Percentiles rank a stretch among this genome's conserved stretches.
These are phyloP conservation scores for Diaporthe ampelina DNA, from an alignment of 2,329 filamentous ascomycete genomes.

Conservation along the genomic window DNA sequence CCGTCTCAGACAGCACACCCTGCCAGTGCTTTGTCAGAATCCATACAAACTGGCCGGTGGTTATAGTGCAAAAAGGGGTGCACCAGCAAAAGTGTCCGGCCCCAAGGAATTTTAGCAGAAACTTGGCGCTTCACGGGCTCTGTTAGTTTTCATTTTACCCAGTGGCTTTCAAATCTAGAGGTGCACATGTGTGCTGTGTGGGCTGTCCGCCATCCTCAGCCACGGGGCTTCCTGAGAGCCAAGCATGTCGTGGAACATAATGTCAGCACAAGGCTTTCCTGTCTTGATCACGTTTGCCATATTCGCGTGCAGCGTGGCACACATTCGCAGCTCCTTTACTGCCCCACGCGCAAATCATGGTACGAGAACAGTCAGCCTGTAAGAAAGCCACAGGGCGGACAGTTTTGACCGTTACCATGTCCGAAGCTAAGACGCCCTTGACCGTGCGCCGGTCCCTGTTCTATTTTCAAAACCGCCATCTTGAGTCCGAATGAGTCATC, in stretches of 20 bases:
- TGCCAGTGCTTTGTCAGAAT: conserved; percentile 32
- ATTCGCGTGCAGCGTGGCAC: background rate
- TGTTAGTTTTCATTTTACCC: background rate
- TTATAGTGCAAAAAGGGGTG: background rate
- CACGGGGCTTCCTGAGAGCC: background rate
- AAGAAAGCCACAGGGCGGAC: background rate
- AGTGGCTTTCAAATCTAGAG: conserved; percentile 30
- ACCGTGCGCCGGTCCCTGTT: background rate
- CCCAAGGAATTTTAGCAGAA: background rate
- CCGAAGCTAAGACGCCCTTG: background rate
- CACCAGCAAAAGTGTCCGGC: background rate
- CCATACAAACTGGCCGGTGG: background rate
- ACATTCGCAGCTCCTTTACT: background rate
- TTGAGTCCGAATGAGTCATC: background rate
- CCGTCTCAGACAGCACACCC: background rate
- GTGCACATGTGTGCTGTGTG: background rate
- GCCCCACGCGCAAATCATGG: background rate
- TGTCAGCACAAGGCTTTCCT: background rate
- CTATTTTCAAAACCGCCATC: background rate
- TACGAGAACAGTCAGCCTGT: background rate
- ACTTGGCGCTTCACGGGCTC: background rate
- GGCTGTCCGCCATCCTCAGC: background rate
- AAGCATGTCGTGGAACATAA: background rate
- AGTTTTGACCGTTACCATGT: background rate
- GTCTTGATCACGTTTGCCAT: background rate